Evolutionary conservation across 2,329 filamentous ascomycete species (phyloP).

Genomic region (Periconia sp.): DNA sequence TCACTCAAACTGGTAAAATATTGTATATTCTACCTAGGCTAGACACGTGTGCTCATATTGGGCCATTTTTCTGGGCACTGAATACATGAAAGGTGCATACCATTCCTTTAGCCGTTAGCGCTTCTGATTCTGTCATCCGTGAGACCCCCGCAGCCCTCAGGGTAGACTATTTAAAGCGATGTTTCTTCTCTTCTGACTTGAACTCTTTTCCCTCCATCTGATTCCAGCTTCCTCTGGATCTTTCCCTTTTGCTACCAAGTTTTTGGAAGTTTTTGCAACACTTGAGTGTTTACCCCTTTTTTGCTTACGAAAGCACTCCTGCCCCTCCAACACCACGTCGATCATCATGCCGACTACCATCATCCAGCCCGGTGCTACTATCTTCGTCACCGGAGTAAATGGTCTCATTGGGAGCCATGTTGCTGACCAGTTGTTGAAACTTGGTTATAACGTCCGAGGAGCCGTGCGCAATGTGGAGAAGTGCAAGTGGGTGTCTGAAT

Average conservation of each 20-base stretch:
- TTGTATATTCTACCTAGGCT: no score
- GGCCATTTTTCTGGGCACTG: background rate
- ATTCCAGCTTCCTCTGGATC: background rate
- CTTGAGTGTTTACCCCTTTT: conserved; percentile 8
- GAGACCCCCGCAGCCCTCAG: conserved; percentile 1
- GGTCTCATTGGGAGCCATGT: conserved; percentile 39
- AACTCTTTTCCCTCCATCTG: background rate
- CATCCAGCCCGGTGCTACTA: conserved; percentile 23
- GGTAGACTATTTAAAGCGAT: background rate
- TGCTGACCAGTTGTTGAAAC: conserved; percentile 30
- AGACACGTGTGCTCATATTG: background rate
- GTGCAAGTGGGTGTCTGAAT: conserved; percentile 30
- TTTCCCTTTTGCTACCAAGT: background rate
- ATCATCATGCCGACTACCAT: conserved; percentile 17
- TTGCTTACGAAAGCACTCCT: conserved; percentile 8
- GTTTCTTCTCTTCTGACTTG: background rate
- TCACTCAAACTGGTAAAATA: background rate
- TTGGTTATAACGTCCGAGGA: conserved; percentile 40
- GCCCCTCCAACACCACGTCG: background rate
- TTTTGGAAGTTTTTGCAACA: background rate
- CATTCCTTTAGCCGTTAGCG: background rate
- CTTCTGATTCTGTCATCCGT: background rate
- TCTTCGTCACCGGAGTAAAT: conserved; percentile 41
- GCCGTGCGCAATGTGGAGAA: conserved; percentile 33
- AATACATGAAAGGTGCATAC: background rate